Evolutionary conservation across 306 rosid species (phyloP), one percentile per base, ranked within the genome.

Genomic region (Betula pendula): DNA sequence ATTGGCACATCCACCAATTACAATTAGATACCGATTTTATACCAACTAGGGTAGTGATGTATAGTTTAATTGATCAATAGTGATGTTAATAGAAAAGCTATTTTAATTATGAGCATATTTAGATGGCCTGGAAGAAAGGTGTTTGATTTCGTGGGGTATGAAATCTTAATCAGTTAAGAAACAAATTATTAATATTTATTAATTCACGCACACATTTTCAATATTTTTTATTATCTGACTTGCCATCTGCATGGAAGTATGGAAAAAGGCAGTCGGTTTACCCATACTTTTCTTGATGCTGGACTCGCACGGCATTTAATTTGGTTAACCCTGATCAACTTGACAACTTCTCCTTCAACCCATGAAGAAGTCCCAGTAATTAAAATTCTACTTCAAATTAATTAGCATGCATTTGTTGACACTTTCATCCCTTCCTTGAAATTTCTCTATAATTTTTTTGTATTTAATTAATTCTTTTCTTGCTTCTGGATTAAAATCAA

Each of bases 141-240:
- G 60, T 81, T 84, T 80, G 82, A 80, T 91, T 90, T 89, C 88
- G 89, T 93, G 92, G 92, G 90, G 86, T 87, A 84, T 88, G 82
- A 84, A 91, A 87, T 88, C 85, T 88, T 85, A 88, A 84, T 81
- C 87, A 81, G 88, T 84, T 81, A 87, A 93, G 97, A 84, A 91
- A 88, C 83, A 65, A 69, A 79, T 72, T 51, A 79, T 24, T 3
- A 38, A 38, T 38, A 25, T 8, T 52, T 48, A 43, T 69, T 67
- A 49, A 10, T 16, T n/a, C n/a, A n/a, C n/a, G n/a, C n/a, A 65
- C 71, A 8, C 4, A 72, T 38, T 29, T 77, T 59, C 45, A 75
- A 51, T 66, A 43, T 78, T 71, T 86, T 69, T 29, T 29, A 29
- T 29, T 51, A 73, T 92, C 85, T 89, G 93, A 92, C 95, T 77